Percentiles rank a stretch among this genome's conserved stretches.
Evolutionary conservation across 1,284 basidiomycete species (phyloP).

Genomic region (Tilletia walkeri): DNA sequence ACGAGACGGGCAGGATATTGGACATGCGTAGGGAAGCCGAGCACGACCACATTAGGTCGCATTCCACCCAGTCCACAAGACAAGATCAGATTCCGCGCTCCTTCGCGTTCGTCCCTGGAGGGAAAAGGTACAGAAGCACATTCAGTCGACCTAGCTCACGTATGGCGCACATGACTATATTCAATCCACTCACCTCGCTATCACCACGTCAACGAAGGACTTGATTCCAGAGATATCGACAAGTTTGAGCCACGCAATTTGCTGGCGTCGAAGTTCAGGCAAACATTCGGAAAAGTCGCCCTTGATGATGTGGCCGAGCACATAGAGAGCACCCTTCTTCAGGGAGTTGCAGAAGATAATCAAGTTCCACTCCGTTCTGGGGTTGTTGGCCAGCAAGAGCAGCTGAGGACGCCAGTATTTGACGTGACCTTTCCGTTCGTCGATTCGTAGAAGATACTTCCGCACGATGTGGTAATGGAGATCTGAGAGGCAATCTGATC

Average conservation of each 20-base stretch:
- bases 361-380: conserved; percentile 53
- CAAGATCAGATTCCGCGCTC: conserved; percentile 50
- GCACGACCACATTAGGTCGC: conserved; percentile 53
- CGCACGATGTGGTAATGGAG: conserved; percentile 54
- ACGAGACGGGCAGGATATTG: conserved; percentile 23
- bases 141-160: not conserved
- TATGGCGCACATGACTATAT: not conserved
- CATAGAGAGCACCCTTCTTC: conserved; percentile 54
- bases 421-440: conserved; percentile 54
- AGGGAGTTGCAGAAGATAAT: conserved; percentile 56
- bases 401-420: conserved; percentile 56
- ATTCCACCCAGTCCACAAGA: conserved; percentile 54
- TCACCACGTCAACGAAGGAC: conserved; percentile 53
- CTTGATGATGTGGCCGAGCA: conserved; percentile 53
- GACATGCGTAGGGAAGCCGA: conserved; percentile 51
- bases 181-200: conserved; percentile 29
- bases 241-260: conserved; percentile 55
- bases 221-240: conserved; percentile 54
- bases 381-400: conserved; percentile 52
- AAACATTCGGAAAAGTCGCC: conserved; percentile 53
- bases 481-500: conserved; percentile 20
- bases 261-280: conserved; percentile 48
- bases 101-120: conserved; percentile 46
- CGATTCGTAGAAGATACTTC: conserved; percentile 53
- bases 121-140: not conserved